phyloP scores from a whole-genome alignment of 495 filamentous ascomycete species.

The Venustampulla echinocandica region DNA sequence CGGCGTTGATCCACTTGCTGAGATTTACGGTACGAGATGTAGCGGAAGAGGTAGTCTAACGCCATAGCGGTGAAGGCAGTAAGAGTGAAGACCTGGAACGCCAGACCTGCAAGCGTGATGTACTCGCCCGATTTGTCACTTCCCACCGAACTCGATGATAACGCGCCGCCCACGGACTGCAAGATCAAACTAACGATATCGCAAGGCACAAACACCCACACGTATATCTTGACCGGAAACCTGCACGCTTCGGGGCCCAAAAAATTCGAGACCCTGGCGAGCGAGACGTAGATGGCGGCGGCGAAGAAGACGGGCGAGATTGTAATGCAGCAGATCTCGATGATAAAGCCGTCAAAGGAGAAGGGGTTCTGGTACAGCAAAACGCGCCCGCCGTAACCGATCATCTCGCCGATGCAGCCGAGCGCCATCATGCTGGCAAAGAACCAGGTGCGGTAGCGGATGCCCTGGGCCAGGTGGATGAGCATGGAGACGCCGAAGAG shows the following conservation, averaged over 20 bases:
- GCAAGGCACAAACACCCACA: conserved; percentile 43
- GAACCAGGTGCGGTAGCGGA: conserved; percentile 26
- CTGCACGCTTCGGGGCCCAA: conserved; percentile 7
- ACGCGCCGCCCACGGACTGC: conserved; percentile 43
- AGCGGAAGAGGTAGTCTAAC: conserved; percentile 34
- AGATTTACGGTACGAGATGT: conserved; percentile 13
- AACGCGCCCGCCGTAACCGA: conserved; percentile 24
- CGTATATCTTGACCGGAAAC: conserved; percentile 36
- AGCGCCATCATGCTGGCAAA: conserved; percentile 28
- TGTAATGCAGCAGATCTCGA: conserved; percentile 15
- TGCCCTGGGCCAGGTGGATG: conserved; percentile 21
- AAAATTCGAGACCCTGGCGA: conserved; percentile 16
- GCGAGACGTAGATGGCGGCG: conserved; percentile 30
- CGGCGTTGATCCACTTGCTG: conserved; percentile 8
- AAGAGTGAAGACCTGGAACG: conserved; percentile 43
- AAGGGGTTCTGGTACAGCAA: conserved; percentile 23
- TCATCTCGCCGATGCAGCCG: conserved; percentile 27
- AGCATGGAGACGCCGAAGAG: conserved; percentile 24
- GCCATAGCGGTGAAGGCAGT: conserved; percentile 36
- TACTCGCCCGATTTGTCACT: conserved; percentile 28
- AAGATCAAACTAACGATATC: conserved; percentile 41
- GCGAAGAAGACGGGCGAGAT: conserved; percentile 28
- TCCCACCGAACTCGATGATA: conserved; percentile 26
- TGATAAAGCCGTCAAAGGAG: conserved; percentile 10
- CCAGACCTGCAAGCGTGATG: conserved; percentile 41